phyloP scores from a whole-genome alignment of 78 protist genomes.

The Parvularia atlantis region DNA sequence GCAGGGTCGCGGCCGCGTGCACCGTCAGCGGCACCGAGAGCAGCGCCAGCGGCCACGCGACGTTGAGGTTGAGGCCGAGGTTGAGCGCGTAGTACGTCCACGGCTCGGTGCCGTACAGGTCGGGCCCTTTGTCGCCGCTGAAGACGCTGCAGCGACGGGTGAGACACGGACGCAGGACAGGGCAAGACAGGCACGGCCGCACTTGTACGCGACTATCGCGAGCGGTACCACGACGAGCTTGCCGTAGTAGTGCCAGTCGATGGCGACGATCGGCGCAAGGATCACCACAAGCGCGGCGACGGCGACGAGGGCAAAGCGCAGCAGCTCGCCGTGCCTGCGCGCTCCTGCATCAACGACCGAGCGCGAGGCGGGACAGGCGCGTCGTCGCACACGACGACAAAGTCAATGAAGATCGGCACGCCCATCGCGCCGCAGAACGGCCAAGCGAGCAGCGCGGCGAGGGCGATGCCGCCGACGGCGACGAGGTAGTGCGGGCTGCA shows the following conservation, averaged over 20 bases:
- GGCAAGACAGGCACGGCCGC: no score
- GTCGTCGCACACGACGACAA: neutral
- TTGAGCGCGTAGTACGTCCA: constrained; percentile 47
- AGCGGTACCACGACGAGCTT: constrained; percentile 32
- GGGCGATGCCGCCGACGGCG: constrained; percentile 7
- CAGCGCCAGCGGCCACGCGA: constrained; percentile 35
- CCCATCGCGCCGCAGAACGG: constrained; percentile 51
- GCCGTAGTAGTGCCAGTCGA: constrained; percentile 51
- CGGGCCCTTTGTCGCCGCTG: neutral
- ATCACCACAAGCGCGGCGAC: neutral
- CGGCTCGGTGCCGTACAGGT: constrained; percentile 44
- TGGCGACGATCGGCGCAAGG: constrained; percentile 36
- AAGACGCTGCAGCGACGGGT: no score
- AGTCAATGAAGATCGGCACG: constrained; percentile 45
- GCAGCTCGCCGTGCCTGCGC: constrained; percentile 17
- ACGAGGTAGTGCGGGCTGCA: no score
- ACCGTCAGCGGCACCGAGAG: neutral
- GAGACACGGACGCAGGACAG: no score
- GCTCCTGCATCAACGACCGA: no score
- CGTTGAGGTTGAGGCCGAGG: constrained; percentile 49
- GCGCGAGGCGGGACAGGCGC: no score
- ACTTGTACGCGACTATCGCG: constrained; percentile 57
- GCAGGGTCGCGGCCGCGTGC: neutral
- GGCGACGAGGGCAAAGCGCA: constrained; percentile 20
- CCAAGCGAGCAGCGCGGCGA: constrained; percentile 57